Base-by-base conservation (phyloP, 148 eudicot species). In the Tetragonia tetragonoides region DNA sequence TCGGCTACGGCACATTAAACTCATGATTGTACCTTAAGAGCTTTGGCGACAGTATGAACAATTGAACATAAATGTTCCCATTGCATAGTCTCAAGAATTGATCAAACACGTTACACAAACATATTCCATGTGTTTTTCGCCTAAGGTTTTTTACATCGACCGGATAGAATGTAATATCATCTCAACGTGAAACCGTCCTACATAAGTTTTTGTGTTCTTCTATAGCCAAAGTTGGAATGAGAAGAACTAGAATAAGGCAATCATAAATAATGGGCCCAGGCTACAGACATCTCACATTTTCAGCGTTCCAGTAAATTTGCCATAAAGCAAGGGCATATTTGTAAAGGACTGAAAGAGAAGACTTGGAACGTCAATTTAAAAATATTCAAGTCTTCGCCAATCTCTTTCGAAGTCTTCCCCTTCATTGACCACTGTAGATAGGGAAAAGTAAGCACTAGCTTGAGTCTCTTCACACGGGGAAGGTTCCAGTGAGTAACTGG, bases 331-430 rank as follows among this genome's bases (percentile, higher is more conserved):
- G 56, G 41, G 59, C 42, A 44, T 14, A 11, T 64, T 64, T 63
- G 1, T 57, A 8, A 7, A 24, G 8, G 24, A 17, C 46, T 10
- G 7, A 40, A 20, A 38, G 0, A 16, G 39, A 69, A 59, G 80
- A 77, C 57, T 77, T 68, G 39, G 42, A n/a, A 3, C 18, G 68
- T 69, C 80, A n/a, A n/a, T n/a, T n/a, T 44, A 0, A 8, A 17
- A 10, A 2, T 42, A 2, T 21, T 28, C 59, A 75, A 46, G 46
- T 75, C 57, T 77, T 68, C 23, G 21, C 56, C 34, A 39, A 67
- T 70, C 66, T 41, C 9, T 6, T 34, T 42, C 41, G 18, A 70
- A 56, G 59, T 69, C 74, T n/a, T 18, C 37, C 59, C 46, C 12
- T 40, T 68, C 16, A 6, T 9, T 46, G 5, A 70, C 4, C 17